phyloP scores from a whole-genome alignment of 2,329 filamentous ascomycete species.

The Sphaerulina vaccinii region DNA sequence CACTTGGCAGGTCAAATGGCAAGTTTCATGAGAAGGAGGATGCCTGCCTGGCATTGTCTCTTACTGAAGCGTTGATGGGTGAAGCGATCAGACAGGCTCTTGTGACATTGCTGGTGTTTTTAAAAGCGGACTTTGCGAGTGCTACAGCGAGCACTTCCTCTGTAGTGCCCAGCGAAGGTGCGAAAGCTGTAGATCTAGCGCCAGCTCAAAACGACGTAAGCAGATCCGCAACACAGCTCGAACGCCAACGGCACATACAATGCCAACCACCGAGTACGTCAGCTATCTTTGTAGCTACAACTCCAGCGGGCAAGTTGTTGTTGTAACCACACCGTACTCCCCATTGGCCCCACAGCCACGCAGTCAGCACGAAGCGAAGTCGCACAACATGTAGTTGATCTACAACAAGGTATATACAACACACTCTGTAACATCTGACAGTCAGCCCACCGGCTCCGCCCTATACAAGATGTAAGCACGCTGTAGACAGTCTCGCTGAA shows the following conservation, averaged over 20 bases:
- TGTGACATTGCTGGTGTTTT: too few species aligned
- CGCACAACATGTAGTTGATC: slow-evolving; percentile 3
- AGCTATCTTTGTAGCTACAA: background rate
- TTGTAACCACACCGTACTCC: background rate
- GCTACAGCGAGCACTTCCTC: too few species aligned
- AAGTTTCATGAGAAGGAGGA: background rate
- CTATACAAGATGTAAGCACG: background rate
- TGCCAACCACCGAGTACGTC: background rate
- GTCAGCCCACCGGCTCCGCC: background rate
- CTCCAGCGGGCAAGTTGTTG: background rate
- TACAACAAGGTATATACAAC: background rate
- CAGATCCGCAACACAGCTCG: too few species aligned
- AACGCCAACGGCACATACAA: background rate
- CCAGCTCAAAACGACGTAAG: too few species aligned
- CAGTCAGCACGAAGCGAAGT: slow-evolving; percentile 9
- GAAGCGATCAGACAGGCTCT: too few species aligned
- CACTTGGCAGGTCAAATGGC: background rate
- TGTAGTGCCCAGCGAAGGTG: too few species aligned
- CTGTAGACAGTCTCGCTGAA: background rate
- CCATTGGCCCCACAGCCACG: background rate
- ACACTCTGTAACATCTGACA: background rate
- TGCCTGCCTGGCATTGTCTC: too few species aligned
- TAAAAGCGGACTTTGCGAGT: too few species aligned
- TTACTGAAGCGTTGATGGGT: too few species aligned
- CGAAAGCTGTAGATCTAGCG: too few species aligned